These are phyloP conservation scores for Barnettozyma siamensis DNA, from an alignment of 805 yeast genomes.

Conservation along the genomic window DNA sequence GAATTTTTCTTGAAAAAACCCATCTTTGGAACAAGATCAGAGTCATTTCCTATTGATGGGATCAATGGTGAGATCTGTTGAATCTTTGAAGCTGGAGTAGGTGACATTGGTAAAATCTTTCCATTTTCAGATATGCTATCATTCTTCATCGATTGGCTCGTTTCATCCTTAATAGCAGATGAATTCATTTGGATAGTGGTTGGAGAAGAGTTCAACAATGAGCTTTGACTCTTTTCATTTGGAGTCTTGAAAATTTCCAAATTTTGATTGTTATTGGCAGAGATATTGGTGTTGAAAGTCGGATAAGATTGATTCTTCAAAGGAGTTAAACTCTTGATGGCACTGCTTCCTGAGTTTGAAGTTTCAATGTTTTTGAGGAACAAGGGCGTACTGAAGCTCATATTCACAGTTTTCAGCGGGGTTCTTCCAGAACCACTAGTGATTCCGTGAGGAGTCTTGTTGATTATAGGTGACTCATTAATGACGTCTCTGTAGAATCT, in stretches of 20 bases:
- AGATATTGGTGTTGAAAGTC: constrained; percentile 6
- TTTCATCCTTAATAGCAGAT: constrained; percentile 22
- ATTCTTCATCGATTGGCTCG: background rate
- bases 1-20: constrained; percentile 23
- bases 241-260: constrained; percentile 21
- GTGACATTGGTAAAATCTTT: constrained; percentile 18
- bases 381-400: constrained; percentile 24
- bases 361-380: constrained; percentile 21
- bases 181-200: constrained; percentile 26
- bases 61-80: background rate
- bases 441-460: constrained; percentile 18
- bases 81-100: constrained; percentile 21
- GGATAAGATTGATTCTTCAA: constrained; percentile 21
- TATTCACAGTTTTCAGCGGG: constrained; percentile 19
- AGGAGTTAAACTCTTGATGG: constrained; percentile 18
- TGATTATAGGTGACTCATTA: constrained; percentile 23
- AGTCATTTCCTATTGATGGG: background rate
- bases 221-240: constrained; percentile 10
- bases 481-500: constrained; percentile 24
- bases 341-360: background rate
- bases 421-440: constrained; percentile 17
- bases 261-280: background rate
- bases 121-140: constrained; percentile 1
- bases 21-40: constrained; percentile 21
- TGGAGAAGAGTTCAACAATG: constrained; percentile 23